phyloP scores from a whole-genome alignment of 2,329 filamentous ascomycete species.

The Sphaerulina populicola region DNA sequence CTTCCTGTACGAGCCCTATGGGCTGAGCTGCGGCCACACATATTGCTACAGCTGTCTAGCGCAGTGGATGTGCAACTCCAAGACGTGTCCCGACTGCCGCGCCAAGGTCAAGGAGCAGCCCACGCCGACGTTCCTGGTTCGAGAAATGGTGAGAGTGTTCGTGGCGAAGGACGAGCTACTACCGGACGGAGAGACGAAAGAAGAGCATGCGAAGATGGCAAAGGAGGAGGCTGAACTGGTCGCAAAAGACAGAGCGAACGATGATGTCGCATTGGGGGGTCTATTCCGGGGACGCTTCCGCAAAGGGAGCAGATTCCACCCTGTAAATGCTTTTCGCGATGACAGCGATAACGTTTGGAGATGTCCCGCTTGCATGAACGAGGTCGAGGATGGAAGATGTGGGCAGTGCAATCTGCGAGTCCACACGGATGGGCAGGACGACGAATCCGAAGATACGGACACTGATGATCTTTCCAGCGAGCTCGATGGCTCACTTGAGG shows the following conservation, averaged over 20 bases:
- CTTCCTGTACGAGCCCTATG: constrained; percentile 62
- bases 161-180: constrained; percentile 52
- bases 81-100: constrained; percentile 62
- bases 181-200: constrained; percentile 54
- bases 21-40: constrained; percentile 59
- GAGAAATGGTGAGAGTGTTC: constrained; percentile 57
- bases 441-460: constrained; percentile 35
- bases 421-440: constrained; percentile 32
- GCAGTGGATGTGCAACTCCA: constrained; percentile 49
- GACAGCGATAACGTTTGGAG: constrained; percentile 53
- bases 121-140: constrained; percentile 57
- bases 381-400: constrained; percentile 55
- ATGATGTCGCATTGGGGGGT: constrained; percentile 44
- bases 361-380: constrained; percentile 56
- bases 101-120: constrained; percentile 51
- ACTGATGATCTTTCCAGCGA: constrained; percentile 29
- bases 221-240: constrained; percentile 53
- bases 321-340: constrained; percentile 43
- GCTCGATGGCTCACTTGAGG: constrained; percentile 38
- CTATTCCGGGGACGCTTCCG: constrained; percentile 57
- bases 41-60: constrained; percentile 55
- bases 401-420: constrained; percentile 46
- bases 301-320: constrained; percentile 19
- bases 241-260: constrained; percentile 52
- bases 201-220: constrained; percentile 51